Base-by-base conservation (phyloP, 1,284 basidiomycete genomes). In the Ceratobasidium sp. region DNA sequence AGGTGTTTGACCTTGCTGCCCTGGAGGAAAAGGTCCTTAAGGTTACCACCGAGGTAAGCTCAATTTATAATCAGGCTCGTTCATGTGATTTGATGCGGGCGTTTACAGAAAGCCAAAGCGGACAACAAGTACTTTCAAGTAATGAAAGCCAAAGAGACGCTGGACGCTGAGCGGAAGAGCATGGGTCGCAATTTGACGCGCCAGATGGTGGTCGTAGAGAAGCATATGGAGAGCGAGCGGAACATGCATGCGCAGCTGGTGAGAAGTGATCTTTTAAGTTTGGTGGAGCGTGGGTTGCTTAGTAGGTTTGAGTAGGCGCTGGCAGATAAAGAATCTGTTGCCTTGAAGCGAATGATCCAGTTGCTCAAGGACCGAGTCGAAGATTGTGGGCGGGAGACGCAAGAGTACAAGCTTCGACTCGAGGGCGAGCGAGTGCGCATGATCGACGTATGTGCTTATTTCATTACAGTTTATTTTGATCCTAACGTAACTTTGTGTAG, bases 101-200 rank as follows among this genome's bases (percentile, higher is more conserved):
- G 11, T 14, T 26, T n/a, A 16, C 54, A 92, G 88, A 92, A 89
- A 90, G 93, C 94, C 14, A 98, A 97, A 82, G 90, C 93, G 23
- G 96, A 98, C 78, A 98, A 96, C 84, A 98, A 96, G 82, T 98
- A 91, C 81, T 98, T 91, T 80, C 88, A 93, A 30, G 90, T 92
- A 5, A 95, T 97, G 91, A 89, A 94, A 41, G 89, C 92, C 73
- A 96, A 94, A 80, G 96, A 98, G 75, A 89, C 91, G 2, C 82
- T 91, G 5, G 92, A 95, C 44, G 85, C 84, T 1, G 94, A 98
- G 80, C 87, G 89, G 73, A 92, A 93, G 80, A 88, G 87, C 43
- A 82, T 91, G 26, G 81, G 84, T 43, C 84, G 88, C 47, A 87
- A 86, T 59, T 81, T 89, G 18, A 94, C 96, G 79, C 93, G 93